These are phyloP conservation scores for Turnera subulata DNA, from an alignment of 345 rosid genomes.

Conservation along the genomic window DNA sequence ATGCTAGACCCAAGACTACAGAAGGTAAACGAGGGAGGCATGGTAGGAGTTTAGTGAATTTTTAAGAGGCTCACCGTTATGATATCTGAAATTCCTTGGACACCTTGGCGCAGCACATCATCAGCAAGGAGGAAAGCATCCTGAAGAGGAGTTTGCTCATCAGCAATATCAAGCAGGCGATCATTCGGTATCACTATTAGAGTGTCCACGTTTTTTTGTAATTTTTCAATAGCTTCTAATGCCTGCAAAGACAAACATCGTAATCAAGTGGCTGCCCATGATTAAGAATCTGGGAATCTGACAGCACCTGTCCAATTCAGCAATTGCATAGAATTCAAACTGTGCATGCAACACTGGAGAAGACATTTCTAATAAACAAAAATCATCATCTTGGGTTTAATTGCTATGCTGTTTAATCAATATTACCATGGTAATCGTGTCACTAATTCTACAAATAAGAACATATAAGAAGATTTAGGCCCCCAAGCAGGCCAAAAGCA, in stretches of 20 bases:
- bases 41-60: not conserved
- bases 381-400: too few relatives aligned
- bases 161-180: conserved; percentile 90
- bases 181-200: conserved; percentile 97
- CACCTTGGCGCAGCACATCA: conserved; percentile 98
- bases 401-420: not conserved
- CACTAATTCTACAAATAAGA: not conserved
- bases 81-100: conserved; percentile 97
- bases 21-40: too few relatives aligned
- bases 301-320: too few relatives aligned
- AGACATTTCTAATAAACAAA: too few relatives aligned
- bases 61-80: conserved; percentile 60
- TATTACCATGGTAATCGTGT: too few relatives aligned
- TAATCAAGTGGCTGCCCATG: not conserved
- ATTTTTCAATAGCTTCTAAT: conserved; percentile 86
- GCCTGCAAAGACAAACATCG: conserved; percentile 52
- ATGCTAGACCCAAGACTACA: too few relatives aligned
- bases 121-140: conserved; percentile 99
- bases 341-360: too few relatives aligned
- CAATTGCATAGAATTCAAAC: too few relatives aligned
- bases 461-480: not conserved
- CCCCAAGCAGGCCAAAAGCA: not conserved
- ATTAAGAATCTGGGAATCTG: too few relatives aligned
- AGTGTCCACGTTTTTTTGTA: conserved; percentile 93
- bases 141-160: conserved; percentile 96